These are phyloP conservation scores for Dactylellina haptotyla DNA, from an alignment of 2,329 filamentous ascomycete genomes.

Conservation along the genomic window DNA sequence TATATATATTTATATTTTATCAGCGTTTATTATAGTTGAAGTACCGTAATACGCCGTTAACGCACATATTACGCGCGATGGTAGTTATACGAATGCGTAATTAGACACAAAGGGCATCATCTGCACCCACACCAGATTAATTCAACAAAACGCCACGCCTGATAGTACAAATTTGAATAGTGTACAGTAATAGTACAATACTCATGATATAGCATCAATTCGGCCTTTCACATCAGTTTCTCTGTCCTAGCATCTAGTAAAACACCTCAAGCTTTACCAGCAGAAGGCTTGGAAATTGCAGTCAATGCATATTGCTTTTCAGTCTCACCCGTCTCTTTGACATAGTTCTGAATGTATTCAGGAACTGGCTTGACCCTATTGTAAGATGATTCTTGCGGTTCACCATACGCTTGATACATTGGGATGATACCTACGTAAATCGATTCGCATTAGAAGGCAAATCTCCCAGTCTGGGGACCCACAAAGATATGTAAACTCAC, in stretches of 20 bases:
- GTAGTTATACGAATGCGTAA: too few species aligned
- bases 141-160: background rate
- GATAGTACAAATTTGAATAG: background rate
- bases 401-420: constrained; percentile 71
- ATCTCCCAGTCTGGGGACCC: background rate
- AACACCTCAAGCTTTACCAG: constrained; percentile 11
- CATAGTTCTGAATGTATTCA: constrained; percentile 69
- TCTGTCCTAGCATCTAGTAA: background rate
- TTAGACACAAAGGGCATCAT: too few species aligned
- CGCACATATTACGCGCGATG: too few species aligned
- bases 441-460: background rate
- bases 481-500: constrained; percentile 56
- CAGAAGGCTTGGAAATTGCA: constrained; percentile 24
- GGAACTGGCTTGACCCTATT: constrained; percentile 72
- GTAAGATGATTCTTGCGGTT: constrained; percentile 70
- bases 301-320: constrained; percentile 63
- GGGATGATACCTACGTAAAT: constrained; percentile 66
- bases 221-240: background rate
- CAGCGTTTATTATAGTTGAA: too few species aligned
- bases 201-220: background rate
- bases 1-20: too few species aligned
- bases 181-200: background rate
- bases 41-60: too few species aligned
- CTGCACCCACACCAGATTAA: background rate
- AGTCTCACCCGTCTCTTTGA: constrained; percentile 64